Base-by-base conservation (phyloP, 495 filamentous ascomycete genomes). In the Aspergillus sclerotiicarbonarius region DNA sequence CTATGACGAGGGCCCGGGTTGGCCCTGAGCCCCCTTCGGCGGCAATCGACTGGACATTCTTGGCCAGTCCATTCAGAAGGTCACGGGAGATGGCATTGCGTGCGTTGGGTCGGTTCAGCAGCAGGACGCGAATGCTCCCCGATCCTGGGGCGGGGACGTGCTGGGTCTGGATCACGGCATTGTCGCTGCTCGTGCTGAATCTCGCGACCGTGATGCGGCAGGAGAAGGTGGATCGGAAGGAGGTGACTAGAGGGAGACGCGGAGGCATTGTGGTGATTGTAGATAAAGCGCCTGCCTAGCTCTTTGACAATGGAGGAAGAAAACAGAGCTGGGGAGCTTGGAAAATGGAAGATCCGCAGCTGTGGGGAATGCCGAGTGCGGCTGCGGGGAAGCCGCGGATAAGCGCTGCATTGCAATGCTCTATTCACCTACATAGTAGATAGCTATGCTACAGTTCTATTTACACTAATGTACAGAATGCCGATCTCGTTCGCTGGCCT, bases 81-180 rank as follows among this genome's bases (percentile, higher is more conserved):
- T 84, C 82, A 48, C 78, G 79, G 0, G 93, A 97, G 72, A 98
- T 88, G 48, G 94, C 92, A 67, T 98, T 98, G 60, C 91, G 87
- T 39, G 91, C 88, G 1, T 80, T 66, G 3, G 92, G 94, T 12
- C 90, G 84, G 72, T 96, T 90, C 61, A 98, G 85, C 51, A 90
- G 87, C 52, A 98, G 82, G 59, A 98, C 82, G 44, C 89, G 87
- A 69, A 98, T 93, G 73, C 86, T 86, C 56, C 94, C 94, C 5
- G 83, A 82, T 62, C 88, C 85, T 0, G 94, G 88, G 0, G 94
- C 90, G 37, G 87, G 88, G 39, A 96, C 65, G 69, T 88, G 83
- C 45, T 80, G 83, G 54, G 84, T 79, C 56, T 85, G 84, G 66
- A 98, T 83, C 30, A 90, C 72, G 7, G 88, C 66, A 33, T 72